A percentile compares a stretch with the other conserved stretches of the same genome.
These are phyloP conservation scores for Madurella mycetomatis DNA, from an alignment of 2,329 filamentous ascomycete species.

Conservation along the genomic window DNA sequence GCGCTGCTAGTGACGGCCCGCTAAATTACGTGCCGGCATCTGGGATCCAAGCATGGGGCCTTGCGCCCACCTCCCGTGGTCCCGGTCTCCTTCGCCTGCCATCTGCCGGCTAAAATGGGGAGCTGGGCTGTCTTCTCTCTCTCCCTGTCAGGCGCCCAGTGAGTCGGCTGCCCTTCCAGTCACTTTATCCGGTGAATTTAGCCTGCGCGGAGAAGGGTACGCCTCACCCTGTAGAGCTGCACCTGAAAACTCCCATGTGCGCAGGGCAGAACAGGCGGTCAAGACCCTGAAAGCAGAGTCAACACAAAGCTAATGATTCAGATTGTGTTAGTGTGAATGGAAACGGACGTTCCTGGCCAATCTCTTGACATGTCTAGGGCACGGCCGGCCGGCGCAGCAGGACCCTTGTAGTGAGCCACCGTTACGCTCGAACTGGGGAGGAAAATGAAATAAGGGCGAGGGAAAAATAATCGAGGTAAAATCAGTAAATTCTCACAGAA, in stretches of 20 bases:
- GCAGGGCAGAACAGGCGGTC: neutral
- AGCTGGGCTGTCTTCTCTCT: neutral
- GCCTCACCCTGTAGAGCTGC: slow-evolving; percentile 8
- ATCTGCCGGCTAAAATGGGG: slow-evolving; percentile 1
- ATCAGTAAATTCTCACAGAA: neutral
- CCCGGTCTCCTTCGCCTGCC: neutral
- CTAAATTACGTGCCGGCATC: neutral
- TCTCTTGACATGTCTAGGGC: neutral
- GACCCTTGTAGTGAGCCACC: no score
- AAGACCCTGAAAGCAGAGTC: neutral
- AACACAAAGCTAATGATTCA: no score
- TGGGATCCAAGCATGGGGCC: neutral
- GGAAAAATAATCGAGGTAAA: neutral
- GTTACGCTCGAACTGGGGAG: no score
- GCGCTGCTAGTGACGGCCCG: neutral
- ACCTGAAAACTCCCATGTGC: neutral
- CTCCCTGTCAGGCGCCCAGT: slow-evolving; percentile 1
- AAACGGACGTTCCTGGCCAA: neutral
- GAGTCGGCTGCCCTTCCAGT: slow-evolving; percentile 7
- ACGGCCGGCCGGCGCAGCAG: neutral
- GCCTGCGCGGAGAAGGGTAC: slow-evolving; percentile 11
- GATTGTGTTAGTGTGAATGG: neutral
- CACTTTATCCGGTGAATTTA: slow-evolving; percentile 19
- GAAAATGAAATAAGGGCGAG: neutral
- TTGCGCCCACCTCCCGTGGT: no score